These are phyloP conservation scores for Saitoella complicata DNA, from an alignment of 805 yeast genomes.

Conservation along the genomic window DNA sequence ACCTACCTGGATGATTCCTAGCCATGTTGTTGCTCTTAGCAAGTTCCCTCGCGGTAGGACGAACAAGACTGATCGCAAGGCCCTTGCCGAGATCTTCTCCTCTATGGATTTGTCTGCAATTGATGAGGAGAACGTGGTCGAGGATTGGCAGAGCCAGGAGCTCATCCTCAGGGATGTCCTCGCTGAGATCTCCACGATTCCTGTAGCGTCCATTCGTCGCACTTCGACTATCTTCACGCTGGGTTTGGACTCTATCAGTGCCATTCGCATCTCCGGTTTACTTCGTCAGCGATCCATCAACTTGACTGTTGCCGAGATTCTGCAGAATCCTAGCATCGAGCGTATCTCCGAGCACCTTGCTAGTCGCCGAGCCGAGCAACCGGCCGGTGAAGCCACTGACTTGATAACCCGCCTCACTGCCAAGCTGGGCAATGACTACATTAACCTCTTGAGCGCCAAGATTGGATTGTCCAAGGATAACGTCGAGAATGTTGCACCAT, in stretches of 20 bases:
- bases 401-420: neutral
- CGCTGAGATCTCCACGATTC: neutral
- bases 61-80: conserved; percentile 13
- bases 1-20: conserved; percentile 16
- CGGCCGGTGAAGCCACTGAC: neutral
- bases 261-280: conserved; percentile 9
- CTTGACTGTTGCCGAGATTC: conserved; percentile 10
- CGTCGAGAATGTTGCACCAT: conserved; percentile 10
- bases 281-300: conserved; percentile 5
- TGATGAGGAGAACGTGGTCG: neutral
- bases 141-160: neutral
- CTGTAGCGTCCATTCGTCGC: neutral
- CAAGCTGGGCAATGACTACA: neutral
- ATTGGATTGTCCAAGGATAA: neutral
- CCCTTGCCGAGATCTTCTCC: conserved; percentile 4
- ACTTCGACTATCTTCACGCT: neutral
- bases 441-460: neutral
- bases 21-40: conserved; percentile 9
- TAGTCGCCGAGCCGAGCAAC: neutral
- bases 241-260: conserved; percentile 15
- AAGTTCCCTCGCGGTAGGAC: conserved; percentile 13
- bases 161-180: neutral
- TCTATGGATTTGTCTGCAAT: neutral
- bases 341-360: conserved; percentile 2
- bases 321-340: conserved; percentile 5